phyloP scores from a whole-genome alignment of 164 flowering plant genomes.

The Platanus orientalis region DNA sequence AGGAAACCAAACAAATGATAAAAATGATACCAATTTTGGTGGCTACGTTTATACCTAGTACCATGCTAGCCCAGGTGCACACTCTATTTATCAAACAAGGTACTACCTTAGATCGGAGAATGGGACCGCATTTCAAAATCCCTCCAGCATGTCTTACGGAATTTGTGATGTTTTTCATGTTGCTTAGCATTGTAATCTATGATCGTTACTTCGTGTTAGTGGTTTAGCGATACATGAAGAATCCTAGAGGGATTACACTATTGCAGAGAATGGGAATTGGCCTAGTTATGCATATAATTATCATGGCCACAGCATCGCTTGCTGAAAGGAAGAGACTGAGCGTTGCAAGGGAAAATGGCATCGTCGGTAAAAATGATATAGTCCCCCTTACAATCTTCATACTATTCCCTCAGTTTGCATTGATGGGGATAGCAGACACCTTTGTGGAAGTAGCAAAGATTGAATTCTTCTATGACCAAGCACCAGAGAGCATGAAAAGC shows the following conservation, averaged over 20 bases:
- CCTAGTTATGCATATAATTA: constrained; percentile 38
- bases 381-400: constrained; percentile 47
- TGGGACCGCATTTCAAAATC: constrained; percentile 51
- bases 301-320: constrained; percentile 40
- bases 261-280: constrained; percentile 67
- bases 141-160: constrained; percentile 59
- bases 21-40: constrained; percentile 49
- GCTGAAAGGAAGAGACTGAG: constrained; percentile 44
- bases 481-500: constrained; percentile 65
- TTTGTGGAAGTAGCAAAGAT: constrained; percentile 56
- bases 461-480: constrained; percentile 70
- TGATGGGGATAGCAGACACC: constrained; percentile 51
- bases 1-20: constrained; percentile 62
- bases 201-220: constrained; percentile 47
- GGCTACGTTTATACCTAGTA: constrained; percentile 40
- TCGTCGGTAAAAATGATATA: constrained; percentile 7
- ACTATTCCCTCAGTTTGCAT: constrained; percentile 53
- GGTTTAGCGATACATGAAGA: constrained; percentile 34
- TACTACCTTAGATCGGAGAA: constrained; percentile 36
- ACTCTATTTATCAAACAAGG: constrained; percentile 68
- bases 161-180: constrained; percentile 49
- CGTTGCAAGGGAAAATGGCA: constrained; percentile 33
- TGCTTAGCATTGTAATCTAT: constrained; percentile 42
- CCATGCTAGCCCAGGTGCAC: constrained; percentile 30
- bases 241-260: constrained; percentile 65